phyloP scores from a whole-genome alignment of 1,284 basidiomycete genomes.

The Heliocybe sulcata region DNA sequence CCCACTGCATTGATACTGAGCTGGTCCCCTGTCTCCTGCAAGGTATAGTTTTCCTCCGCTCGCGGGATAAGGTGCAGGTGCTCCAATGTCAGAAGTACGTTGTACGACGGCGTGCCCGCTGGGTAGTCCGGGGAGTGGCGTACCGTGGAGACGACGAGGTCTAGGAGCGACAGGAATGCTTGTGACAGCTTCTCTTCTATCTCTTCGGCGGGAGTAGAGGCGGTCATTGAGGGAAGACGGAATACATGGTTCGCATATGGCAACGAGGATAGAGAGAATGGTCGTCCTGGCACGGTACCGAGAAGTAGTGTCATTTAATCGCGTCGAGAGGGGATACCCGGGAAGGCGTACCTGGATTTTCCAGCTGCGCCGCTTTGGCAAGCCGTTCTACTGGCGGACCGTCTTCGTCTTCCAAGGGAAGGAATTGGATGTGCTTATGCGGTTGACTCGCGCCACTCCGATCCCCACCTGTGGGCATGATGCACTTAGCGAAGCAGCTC shows the following conservation, averaged over 20 bases:
- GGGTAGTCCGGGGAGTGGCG: slow-evolving; percentile 59
- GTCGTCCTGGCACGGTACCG: slow-evolving; percentile 42
- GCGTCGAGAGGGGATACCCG: neutral
- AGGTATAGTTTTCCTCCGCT: slow-evolving; percentile 43
- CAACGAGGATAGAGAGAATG: slow-evolving; percentile 60
- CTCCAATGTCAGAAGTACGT: slow-evolving; percentile 74
- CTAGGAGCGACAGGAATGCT: slow-evolving; percentile 70
- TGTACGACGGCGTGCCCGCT: slow-evolving; percentile 66
- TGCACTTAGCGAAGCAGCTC: neutral
- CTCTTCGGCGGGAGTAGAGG: slow-evolving; percentile 32
- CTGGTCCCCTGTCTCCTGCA: slow-evolving; percentile 41
- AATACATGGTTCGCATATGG: slow-evolving; percentile 79
- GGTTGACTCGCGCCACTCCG: slow-evolving; percentile 82
- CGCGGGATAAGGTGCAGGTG: slow-evolving; percentile 83
- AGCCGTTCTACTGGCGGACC: slow-evolving; percentile 72
- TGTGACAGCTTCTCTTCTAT: slow-evolving; percentile 52
- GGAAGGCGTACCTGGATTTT: slow-evolving; percentile 45
- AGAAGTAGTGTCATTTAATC: neutral
- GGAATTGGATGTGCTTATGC: slow-evolving; percentile 84
- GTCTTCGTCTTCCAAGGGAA: slow-evolving; percentile 51
- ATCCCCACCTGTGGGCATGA: slow-evolving; percentile 48
- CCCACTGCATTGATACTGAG: slow-evolving; percentile 79
- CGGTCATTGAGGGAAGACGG: slow-evolving; percentile 46
- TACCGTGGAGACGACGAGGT: slow-evolving; percentile 72
- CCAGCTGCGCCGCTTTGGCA: slow-evolving; percentile 48